Conservation (phyloP, 1,284 basidiomycete genomes). For the Ustilago cynodontis region DNA sequence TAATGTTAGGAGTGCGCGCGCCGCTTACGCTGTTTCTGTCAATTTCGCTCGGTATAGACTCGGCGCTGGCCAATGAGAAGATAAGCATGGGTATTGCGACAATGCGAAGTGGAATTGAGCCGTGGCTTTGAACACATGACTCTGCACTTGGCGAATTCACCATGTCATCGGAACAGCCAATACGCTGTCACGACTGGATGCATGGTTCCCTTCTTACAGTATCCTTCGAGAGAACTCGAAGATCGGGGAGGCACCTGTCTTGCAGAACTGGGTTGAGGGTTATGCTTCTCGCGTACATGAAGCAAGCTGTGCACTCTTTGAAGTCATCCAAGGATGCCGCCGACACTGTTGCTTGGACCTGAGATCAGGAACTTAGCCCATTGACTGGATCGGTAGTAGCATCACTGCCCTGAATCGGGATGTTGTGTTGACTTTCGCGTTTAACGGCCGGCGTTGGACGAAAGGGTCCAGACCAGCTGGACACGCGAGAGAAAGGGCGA, state of each 20-base stretch:
- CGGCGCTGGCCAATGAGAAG: conserved; percentile 11
- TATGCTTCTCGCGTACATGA: background rate
- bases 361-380: background rate
- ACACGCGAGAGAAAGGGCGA: background rate
- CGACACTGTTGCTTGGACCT: background rate
- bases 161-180: background rate
- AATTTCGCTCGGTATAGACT: background rate
- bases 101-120: background rate
- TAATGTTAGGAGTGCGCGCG: background rate
- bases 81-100: background rate
- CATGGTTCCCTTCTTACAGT: background rate
- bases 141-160: conserved; percentile 13
- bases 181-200: background rate
- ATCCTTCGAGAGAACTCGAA: background rate
- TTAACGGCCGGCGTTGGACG: conserved; percentile 6
- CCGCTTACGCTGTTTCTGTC: conserved; percentile 1
- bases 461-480: conserved; percentile 7
- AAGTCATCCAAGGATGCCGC: background rate
- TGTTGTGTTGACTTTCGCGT: conserved; percentile 9
- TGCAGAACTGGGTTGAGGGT: conserved; percentile 1
- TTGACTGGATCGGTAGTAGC: background rate
- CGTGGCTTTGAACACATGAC: conserved; percentile 35
- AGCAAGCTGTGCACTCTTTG: background rate
- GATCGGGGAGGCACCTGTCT: background rate
- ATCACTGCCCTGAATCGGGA: background rate